Conservation (phyloP, 352 stramenopile species). For the Aphanomyces stellatus region DNA sequence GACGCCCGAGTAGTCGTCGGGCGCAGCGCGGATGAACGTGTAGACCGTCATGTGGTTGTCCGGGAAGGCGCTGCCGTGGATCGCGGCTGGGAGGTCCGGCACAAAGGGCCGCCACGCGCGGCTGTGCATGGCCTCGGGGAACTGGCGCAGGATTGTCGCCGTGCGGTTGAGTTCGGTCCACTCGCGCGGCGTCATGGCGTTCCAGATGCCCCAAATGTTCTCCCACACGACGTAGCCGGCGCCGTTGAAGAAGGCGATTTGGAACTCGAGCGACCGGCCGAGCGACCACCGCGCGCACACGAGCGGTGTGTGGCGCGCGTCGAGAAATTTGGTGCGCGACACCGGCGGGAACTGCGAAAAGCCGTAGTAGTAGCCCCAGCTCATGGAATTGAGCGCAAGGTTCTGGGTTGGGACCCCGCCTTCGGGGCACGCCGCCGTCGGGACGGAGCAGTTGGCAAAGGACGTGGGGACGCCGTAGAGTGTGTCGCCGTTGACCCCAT, state of each 20-base stretch:
- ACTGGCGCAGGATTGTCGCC: conserved; percentile 56
- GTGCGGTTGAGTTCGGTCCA: conserved; percentile 46
- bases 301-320: conserved; percentile 73
- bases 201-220: conserved; percentile 86
- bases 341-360: conserved; percentile 61
- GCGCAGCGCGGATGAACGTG: conserved; percentile 44
- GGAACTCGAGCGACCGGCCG: conserved; percentile 48
- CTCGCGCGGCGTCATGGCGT: conserved; percentile 65
- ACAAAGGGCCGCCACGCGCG: conserved; percentile 40
- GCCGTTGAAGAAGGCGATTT: conserved; percentile 77
- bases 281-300: conserved; percentile 76
- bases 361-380: conserved; percentile 72
- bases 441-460: conserved; percentile 65
- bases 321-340: conserved; percentile 65
- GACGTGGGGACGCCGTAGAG: conserved; percentile 77
- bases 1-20: conserved; percentile 20
- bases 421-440: conserved; percentile 37
- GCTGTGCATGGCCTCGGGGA: conserved; percentile 37
- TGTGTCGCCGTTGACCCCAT: conserved; percentile 84
- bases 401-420: conserved; percentile 56
- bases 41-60: conserved; percentile 36
- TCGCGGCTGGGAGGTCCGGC: background rate
- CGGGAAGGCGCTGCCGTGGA: conserved; percentile 33
- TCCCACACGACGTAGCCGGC: conserved; percentile 83
- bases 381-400: conserved; percentile 61